Percentiles rank a stretch among this genome's conserved stretches.
phyloP scores from a whole-genome alignment of 192 early-diverging fungal genomes.

The Diversispora epigaea region DNA sequence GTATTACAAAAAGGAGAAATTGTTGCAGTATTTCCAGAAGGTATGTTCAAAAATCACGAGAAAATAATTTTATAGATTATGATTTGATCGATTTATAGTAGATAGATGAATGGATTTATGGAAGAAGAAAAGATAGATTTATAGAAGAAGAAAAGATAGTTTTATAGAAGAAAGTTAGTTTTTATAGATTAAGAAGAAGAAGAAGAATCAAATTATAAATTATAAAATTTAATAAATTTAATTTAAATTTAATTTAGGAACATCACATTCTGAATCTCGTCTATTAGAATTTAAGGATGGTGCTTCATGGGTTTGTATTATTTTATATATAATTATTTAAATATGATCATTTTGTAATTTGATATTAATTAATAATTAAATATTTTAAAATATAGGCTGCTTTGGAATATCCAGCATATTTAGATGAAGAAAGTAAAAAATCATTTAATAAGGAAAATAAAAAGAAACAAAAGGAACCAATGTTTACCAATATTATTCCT shows the following conservation, averaged over 20 bases:
- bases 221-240: not conserved
- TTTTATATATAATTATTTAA: not conserved
- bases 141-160: not conserved
- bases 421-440: constrained; percentile 31
- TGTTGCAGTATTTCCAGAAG: constrained; percentile 54
- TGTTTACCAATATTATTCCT: constrained; percentile 37
- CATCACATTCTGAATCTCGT: constrained; percentile 41
- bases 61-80: no score
- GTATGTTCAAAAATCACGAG: constrained; percentile 30
- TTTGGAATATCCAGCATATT: constrained; percentile 46
- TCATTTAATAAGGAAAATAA: constrained; percentile 17
- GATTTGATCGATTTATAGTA: not conserved
- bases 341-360: not conserved
- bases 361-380: not conserved
- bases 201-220: no score
- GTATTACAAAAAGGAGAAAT: constrained; percentile 45
- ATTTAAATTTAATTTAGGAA: constrained; percentile 16
- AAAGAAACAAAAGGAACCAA: not conserved
- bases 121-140: not conserved
- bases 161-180: no score
- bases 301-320: constrained; percentile 44
- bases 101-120: not conserved
- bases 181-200: no score
- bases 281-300: constrained; percentile 50
- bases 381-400: constrained; percentile 39